phyloP scores from a whole-genome alignment of 2,329 filamentous ascomycete genomes.

The Colletotrichum sp. region DNA sequence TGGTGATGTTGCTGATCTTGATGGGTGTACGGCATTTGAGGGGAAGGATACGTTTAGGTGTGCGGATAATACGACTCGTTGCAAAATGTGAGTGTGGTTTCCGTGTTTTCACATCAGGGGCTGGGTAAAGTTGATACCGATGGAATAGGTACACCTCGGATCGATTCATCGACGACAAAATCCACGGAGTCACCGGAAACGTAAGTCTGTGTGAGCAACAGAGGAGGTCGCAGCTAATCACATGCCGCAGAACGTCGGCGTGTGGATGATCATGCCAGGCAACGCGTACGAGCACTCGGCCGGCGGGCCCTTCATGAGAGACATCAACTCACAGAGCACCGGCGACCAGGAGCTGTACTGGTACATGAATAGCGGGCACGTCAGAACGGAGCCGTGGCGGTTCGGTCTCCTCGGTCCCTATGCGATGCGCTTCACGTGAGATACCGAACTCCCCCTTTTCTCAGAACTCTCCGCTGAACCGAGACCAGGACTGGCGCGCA shows the following conservation, averaged over 20 bases:
- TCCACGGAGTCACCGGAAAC: constrained; percentile 48
- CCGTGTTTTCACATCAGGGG: not conserved
- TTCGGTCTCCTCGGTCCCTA: constrained; percentile 65
- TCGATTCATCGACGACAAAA: constrained; percentile 64
- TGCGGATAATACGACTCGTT: constrained; percentile 14
- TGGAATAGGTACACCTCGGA: constrained; percentile 53
- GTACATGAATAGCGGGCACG: constrained; percentile 66
- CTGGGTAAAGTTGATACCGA: not conserved
- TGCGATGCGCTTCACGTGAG: constrained; percentile 55
- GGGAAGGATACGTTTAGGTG: constrained; percentile 24
- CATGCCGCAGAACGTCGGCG: constrained; percentile 33
- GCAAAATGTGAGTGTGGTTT: not conserved
- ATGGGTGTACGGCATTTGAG: constrained; percentile 25
- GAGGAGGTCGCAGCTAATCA: constrained; percentile 21
- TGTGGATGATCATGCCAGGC: constrained; percentile 53
- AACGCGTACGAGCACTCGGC: constrained; percentile 60
- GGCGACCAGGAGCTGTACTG: constrained; percentile 59
- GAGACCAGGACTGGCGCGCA: constrained; percentile 48
- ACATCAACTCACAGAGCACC: constrained; percentile 63
- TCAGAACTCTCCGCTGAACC: not conserved
- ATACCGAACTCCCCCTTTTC: not conserved
- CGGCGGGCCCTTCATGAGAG: constrained; percentile 61
- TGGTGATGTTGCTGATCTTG: constrained; percentile 24
- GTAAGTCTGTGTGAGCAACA: constrained; percentile 18
- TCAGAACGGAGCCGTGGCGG: constrained; percentile 59